phyloP scores from a whole-genome alignment of 768 basidiomycete species.

The Termitomyces sp. region DNA sequence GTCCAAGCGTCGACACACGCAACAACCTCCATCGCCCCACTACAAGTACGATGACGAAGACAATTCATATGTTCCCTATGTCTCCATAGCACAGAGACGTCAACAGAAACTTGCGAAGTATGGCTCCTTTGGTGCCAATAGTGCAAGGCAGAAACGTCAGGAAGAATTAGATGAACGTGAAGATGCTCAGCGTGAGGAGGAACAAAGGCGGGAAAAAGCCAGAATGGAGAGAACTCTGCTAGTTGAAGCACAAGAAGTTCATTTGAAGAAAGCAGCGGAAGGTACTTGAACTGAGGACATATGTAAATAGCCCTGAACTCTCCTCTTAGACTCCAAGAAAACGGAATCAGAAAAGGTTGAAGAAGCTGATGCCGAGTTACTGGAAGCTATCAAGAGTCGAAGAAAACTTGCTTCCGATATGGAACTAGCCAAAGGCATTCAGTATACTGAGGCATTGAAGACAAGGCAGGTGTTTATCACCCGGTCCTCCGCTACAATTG shows the following conservation, averaged over 20 bases:
- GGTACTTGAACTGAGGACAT: constrained; percentile 34
- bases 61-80: constrained; percentile 75
- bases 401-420: constrained; percentile 89
- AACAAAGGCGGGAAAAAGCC: constrained; percentile 64
- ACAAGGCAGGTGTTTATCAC: constrained; percentile 51
- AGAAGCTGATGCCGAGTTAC: constrained; percentile 86
- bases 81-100: constrained; percentile 82
- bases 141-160: constrained; percentile 41
- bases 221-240: constrained; percentile 85
- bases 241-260: constrained; percentile 94
- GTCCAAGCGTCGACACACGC: constrained; percentile 46
- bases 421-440: constrained; percentile 90
- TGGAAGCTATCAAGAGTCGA: constrained; percentile 87
- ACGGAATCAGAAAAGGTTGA: constrained; percentile 79
- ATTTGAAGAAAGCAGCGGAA: constrained; percentile 74
- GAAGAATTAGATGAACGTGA: constrained; percentile 68
- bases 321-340: constrained; percentile 70
- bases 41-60: constrained; percentile 63
- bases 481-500: background rate
- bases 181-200: constrained; percentile 78
- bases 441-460: constrained; percentile 81
- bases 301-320: background rate
- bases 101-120: constrained; percentile 77
- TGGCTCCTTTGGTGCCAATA: constrained; percentile 50
- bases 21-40: constrained; percentile 53